Evolutionary conservation across 2,329 filamentous ascomycete genomes (phyloP).

Genomic region (Colletotrichum liriopes): DNA sequence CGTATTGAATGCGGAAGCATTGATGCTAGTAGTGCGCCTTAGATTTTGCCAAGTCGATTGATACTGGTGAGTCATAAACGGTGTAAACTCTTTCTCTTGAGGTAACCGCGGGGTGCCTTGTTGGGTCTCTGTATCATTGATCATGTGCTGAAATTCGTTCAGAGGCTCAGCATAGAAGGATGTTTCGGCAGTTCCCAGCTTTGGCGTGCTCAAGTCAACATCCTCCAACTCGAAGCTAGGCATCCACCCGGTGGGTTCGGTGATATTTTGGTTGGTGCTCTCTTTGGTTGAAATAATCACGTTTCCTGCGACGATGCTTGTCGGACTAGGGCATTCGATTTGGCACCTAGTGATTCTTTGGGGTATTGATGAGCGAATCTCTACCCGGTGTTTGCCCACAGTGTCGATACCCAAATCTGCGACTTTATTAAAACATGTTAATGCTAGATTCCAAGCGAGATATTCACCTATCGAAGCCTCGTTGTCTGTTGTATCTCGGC

Average conservation of each 20-base stretch:
- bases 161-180: not conserved
- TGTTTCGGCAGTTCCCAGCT: not conserved
- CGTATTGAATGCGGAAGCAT: too few species aligned
- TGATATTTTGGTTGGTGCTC: not conserved
- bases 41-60: too few species aligned
- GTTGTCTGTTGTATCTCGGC: not conserved
- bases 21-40: too few species aligned
- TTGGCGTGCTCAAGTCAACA: not conserved
- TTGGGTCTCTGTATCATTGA: not conserved
- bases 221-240: not conserved
- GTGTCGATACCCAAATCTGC: constrained; percentile 1
- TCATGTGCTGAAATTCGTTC: not conserved
- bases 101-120: not conserved
- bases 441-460: fast-evolving
- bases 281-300: not conserved
- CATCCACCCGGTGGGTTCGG: not conserved
- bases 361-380: not conserved
- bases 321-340: not conserved
- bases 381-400: not conserved
- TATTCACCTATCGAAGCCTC: not conserved
- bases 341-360: not conserved
- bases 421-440: not conserved
- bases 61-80: not conserved
- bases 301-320: not conserved
- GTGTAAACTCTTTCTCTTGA: not conserved